These are phyloP conservation scores for Lindgomyces ingoldianus DNA, from an alignment of 495 filamentous ascomycete species.

Conservation along the genomic window DNA sequence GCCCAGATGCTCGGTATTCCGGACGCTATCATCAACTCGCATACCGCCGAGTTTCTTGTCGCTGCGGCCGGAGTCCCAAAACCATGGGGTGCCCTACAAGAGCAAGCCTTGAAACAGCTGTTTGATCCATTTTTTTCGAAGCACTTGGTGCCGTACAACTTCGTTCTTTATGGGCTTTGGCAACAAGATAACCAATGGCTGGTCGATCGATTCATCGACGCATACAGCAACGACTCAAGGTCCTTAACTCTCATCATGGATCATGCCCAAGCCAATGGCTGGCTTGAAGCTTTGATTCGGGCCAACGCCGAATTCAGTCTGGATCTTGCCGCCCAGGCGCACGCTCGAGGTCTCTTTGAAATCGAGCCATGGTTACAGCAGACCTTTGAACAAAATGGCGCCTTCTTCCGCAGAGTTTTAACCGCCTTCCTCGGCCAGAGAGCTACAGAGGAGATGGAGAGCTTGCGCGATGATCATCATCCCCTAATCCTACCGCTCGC, in stretches of 20 bases:
- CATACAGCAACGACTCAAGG: constrained; percentile 73
- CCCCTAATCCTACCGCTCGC: constrained; percentile 71
- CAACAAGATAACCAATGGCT: constrained; percentile 83
- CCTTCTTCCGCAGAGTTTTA: constrained; percentile 63
- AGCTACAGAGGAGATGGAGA: constrained; percentile 74
- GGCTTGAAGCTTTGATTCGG: constrained; percentile 77
- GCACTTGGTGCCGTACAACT: constrained; percentile 68
- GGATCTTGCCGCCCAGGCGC: constrained; percentile 86
- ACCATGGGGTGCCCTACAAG: constrained; percentile 63
- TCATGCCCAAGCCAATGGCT: constrained; percentile 71
- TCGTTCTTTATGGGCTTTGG: constrained; percentile 88
- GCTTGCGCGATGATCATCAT: constrained; percentile 62
- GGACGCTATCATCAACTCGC: constrained; percentile 66
- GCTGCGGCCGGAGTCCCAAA: constrained; percentile 70
- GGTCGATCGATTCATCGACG: constrained; percentile 71
- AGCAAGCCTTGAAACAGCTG: constrained; percentile 62
- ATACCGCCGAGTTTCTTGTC: constrained; percentile 74
- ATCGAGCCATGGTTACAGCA: constrained; percentile 77
- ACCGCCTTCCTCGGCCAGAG: constrained; percentile 78
- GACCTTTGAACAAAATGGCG: constrained; percentile 57
- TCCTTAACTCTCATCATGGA: constrained; percentile 80
- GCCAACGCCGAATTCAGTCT: constrained; percentile 79
- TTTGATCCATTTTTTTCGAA: constrained; percentile 64
- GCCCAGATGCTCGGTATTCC: constrained; percentile 51
- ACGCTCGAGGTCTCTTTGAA: constrained; percentile 76